These are phyloP conservation scores for Akanthomyces muscarius DNA, from an alignment of 2,329 filamentous ascomycete species.

Conservation along the genomic window DNA sequence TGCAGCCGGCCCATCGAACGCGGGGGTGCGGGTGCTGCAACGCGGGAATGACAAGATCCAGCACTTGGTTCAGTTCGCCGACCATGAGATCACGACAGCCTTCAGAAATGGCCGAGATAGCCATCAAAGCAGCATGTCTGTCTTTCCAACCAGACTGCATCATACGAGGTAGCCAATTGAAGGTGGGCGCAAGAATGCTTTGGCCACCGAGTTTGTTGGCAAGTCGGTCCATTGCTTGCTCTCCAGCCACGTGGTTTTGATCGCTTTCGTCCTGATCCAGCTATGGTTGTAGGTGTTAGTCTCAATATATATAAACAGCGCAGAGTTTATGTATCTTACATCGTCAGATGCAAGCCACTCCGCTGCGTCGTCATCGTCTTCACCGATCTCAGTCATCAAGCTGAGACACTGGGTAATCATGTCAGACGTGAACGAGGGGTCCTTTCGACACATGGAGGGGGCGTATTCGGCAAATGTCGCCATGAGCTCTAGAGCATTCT, in stretches of 20 bases:
- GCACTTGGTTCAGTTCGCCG: conserved; percentile 86
- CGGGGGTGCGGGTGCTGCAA: conserved; percentile 86
- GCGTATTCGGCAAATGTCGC: conserved; percentile 95
- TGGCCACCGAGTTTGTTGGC: conserved; percentile 96
- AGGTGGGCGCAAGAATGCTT: conserved; percentile 87
- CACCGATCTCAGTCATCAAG: conserved; percentile 93
- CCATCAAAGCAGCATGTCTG: conserved; percentile 94
- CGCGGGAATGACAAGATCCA: conserved; percentile 90
- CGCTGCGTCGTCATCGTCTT: conserved; percentile 88
- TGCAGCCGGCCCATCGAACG: conserved; percentile 95
- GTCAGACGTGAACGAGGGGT: conserved; percentile 82
- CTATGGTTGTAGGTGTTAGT: conserved; percentile 38
- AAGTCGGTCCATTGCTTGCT: conserved; percentile 96
- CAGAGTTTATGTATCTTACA: conserved; percentile 45
- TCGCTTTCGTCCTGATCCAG: conserved; percentile 95
- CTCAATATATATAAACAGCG: not conserved
- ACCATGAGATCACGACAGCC: conserved; percentile 96
- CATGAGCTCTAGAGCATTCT: conserved; percentile 96
- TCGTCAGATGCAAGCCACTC: conserved; percentile 95
- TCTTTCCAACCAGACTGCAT: conserved; percentile 96
- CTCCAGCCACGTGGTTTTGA: conserved; percentile 92
- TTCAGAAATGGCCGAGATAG: conserved; percentile 96
- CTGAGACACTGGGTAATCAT: conserved; percentile 99
- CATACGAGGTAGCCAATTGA: conserved; percentile 96
- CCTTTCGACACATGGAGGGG: conserved; percentile 91